Evolutionary conservation across 495 filamentous ascomycete species (phyloP), one percentile per base, ranked within the genome.

Genomic region (Extremus antarcticus): DNA sequence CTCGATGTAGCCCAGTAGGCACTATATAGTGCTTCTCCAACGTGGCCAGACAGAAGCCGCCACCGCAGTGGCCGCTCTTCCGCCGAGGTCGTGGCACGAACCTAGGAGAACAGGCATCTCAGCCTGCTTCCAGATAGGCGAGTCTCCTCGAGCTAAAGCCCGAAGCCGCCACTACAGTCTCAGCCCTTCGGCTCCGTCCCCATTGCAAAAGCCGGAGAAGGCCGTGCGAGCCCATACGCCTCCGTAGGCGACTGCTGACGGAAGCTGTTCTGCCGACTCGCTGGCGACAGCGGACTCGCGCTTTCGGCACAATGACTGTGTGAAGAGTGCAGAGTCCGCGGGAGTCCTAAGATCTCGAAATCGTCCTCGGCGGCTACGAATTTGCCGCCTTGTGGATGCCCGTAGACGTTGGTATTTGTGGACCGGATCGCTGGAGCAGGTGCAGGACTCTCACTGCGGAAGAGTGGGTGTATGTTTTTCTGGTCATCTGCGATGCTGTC

Each of bases 401-500:
- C 41, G 17, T 21, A n/a, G 8, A 17, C 16, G 8, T 17, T 4
- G 4, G 41, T 45, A 7, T 17, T n/a, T n/a, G 41, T 7, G 7
- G 41, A 17, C 7, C 41, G 41, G 41, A 45, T 45, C 15, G 41
- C 16, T 9, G 20, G 46, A 3, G 24, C 11, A 3, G 46, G 46
- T 17, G 23, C 79, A 0, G 86, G 84, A 45, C 82, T 88, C 57
- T 81, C 81, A 1, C 81, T 82, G 51, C 88, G 78, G 70, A 94
- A 91, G 15, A 94, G 76, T 0, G 88, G 88, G 63, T 94, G 88
- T 53, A 94, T 91, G 62, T 90, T 78, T n/a, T 80, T 74, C 65
- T 91, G 85, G 63, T 49, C 3, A 21, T 45, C 7, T 45, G 41
- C 41, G 41, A n/a, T 21, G 15, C 15, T 21, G 41, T 21, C 20